Conservation (phyloP, 1,284 basidiomycete species). For the Cryptococcus hybrid region DNA sequence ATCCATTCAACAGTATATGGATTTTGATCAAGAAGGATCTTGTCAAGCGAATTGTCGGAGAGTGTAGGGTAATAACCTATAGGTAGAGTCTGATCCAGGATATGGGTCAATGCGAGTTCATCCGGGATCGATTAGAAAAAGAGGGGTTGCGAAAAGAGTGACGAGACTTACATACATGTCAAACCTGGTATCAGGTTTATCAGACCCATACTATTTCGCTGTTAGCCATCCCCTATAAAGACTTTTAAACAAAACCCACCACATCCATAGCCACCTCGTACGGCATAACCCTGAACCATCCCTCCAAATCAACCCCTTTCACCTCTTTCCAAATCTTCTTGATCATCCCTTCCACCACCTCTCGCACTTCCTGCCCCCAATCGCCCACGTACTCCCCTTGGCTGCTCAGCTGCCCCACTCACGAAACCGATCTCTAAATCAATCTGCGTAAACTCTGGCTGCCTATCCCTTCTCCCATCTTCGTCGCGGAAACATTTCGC, state of each 20-base stretch:
- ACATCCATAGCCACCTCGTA: conserved; percentile 81
- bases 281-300: conserved; percentile 73
- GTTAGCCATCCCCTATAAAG: not conserved
- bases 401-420: conserved; percentile 59
- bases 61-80: conserved; percentile 50
- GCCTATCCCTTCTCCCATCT: conserved; percentile 87
- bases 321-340: conserved; percentile 67
- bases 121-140: not conserved
- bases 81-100: conserved; percentile 37
- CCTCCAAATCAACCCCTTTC: conserved; percentile 59
- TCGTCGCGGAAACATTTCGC: conserved; percentile 95
- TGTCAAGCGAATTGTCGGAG: conserved; percentile 44
- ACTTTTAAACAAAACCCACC: conserved; percentile 53
- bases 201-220: conserved; percentile 72
- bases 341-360: conserved; percentile 69
- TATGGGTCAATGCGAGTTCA: too few relatives aligned
- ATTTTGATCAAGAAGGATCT: conserved; percentile 44
- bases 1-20: conserved; percentile 48
- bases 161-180: conserved; percentile 65
- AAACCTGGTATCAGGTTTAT: conserved; percentile 92
- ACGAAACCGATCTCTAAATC: conserved; percentile 97
- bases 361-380: conserved; percentile 78
- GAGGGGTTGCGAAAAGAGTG: not conserved
- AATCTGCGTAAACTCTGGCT: conserved; percentile 95
- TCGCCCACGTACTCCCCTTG: conserved; percentile 63